phyloP scores from a whole-genome alignment of 148 eudicot genomes.

The Spergularia marina region DNA sequence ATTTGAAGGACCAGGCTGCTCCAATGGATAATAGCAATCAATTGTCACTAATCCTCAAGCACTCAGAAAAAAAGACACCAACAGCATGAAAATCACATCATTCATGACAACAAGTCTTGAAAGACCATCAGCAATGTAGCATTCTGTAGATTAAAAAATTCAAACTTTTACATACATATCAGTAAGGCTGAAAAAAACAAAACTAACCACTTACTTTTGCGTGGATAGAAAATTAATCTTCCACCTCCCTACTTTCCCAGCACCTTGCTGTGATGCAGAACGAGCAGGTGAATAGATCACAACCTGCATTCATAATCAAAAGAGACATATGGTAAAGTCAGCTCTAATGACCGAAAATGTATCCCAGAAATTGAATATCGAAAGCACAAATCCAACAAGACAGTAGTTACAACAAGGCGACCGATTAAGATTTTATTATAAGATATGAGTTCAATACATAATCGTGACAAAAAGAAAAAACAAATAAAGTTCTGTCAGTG shows the following conservation, averaged over 20 bases:
- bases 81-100: background rate
- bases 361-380: background rate
- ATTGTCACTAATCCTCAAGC: background rate
- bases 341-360: background rate
- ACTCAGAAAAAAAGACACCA: background rate
- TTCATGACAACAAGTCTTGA: background rate
- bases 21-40: background rate
- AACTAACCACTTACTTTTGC: conserved; percentile 57
- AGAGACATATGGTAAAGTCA: background rate
- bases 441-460: background rate
- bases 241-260: conserved; percentile 94
- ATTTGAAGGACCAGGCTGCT: background rate
- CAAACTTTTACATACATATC: background rate
- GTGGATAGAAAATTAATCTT: conserved; percentile 89
- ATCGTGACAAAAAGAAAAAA: background rate
- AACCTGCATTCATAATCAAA: conserved; percentile 47
- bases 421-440: background rate
- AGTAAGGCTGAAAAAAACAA: background rate
- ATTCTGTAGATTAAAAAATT: background rate
- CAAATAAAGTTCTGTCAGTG: background rate
- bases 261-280: conserved; percentile 85
- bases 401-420: background rate
- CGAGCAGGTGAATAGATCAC: conserved; percentile 87
- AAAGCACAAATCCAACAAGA: background rate
- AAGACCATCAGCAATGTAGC: background rate